Conservation (phyloP, 495 filamentous ascomycete genomes). For the Wilcoxina mikolae region DNA sequence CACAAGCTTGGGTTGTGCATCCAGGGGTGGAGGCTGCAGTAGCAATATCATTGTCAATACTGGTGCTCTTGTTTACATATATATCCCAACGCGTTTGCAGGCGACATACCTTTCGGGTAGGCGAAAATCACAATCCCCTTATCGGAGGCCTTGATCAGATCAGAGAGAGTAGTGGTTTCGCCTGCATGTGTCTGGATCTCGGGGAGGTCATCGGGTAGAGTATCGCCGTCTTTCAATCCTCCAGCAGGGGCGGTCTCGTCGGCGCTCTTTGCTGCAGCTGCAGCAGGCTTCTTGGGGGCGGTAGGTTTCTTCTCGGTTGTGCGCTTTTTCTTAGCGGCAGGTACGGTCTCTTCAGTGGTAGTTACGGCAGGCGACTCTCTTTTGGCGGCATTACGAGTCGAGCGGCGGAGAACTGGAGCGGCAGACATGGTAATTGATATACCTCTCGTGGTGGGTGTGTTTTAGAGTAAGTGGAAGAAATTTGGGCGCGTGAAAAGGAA, state of each 20-base stretch:
- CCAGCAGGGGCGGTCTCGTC: slow-evolving; percentile 20
- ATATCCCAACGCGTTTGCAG: neutral
- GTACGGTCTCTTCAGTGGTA: neutral
- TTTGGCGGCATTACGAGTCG: slow-evolving; percentile 23
- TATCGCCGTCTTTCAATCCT: slow-evolving; percentile 14
- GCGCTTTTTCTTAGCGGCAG: slow-evolving; percentile 9
- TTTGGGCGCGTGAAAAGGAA: neutral
- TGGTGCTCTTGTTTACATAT: slow-evolving; percentile 13
- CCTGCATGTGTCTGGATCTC: slow-evolving; percentile 77
- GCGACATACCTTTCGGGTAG: slow-evolving; percentile 61
- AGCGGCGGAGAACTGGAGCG: slow-evolving; percentile 24
- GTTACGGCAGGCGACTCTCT: slow-evolving; percentile 12
- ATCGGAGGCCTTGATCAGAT: slow-evolving; percentile 67
- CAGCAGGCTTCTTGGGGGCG: slow-evolving; percentile 9
- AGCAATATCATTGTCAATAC: too few relatives aligned
- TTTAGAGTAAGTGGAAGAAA: neutral
- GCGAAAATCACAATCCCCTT: slow-evolving; percentile 83
- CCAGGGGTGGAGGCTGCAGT: slow-evolving; percentile 58
- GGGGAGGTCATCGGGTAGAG: slow-evolving; percentile 22
- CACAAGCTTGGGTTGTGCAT: slow-evolving; percentile 84
- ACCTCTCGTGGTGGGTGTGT: neutral
- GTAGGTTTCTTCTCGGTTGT: too few relatives aligned
- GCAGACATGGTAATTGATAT: slow-evolving; percentile 23
- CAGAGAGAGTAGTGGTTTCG: slow-evolving; percentile 55
- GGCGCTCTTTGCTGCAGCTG: neutral